phyloP scores from a whole-genome alignment of 495 filamentous ascomycete genomes.

The Xylaria venustula region DNA sequence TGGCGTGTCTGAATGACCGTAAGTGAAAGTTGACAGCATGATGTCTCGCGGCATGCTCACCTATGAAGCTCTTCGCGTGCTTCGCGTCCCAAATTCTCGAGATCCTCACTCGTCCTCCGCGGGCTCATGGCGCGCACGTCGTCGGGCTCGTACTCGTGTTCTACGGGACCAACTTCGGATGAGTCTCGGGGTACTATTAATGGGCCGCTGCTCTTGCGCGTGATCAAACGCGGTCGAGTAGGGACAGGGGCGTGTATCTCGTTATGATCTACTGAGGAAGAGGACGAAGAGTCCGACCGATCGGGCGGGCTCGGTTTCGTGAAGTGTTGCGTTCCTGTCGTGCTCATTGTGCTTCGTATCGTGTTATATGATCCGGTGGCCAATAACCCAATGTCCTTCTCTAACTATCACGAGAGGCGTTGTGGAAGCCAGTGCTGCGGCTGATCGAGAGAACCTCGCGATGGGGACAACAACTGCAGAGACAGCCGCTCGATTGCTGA shows the following conservation, averaged over 20 bases:
- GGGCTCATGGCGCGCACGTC: slow-evolving; percentile 96
- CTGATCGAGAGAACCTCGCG: slow-evolving; percentile 1
- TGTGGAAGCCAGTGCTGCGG: neutral
- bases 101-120: slow-evolving; percentile 81
- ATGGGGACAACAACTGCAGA: neutral
- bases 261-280: slow-evolving; percentile 34
- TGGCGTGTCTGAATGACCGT: slow-evolving; percentile 68
- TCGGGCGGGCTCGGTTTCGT: slow-evolving; percentile 28
- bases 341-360: slow-evolving; percentile 23
- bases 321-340: slow-evolving; percentile 10
- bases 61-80: slow-evolving; percentile 58
- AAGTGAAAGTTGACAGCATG: slow-evolving; percentile 43
- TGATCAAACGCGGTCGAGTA: slow-evolving; percentile 51
- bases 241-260: slow-evolving; percentile 45
- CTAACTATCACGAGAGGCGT: neutral
- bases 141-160: slow-evolving; percentile 67
- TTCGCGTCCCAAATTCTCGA: slow-evolving; percentile 80
- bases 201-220: slow-evolving; percentile 73
- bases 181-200: slow-evolving; percentile 78
- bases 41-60: slow-evolving; percentile 44
- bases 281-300: slow-evolving; percentile 40
- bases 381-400: neutral
- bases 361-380: neutral
- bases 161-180: slow-evolving; percentile 62
- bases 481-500: neutral